Percentiles rank a stretch among this genome's conserved stretches.
These are phyloP conservation scores for Rhodotorula paludigena DNA, from an alignment of 768 basidiomycete genomes.

Conservation along the genomic window DNA sequence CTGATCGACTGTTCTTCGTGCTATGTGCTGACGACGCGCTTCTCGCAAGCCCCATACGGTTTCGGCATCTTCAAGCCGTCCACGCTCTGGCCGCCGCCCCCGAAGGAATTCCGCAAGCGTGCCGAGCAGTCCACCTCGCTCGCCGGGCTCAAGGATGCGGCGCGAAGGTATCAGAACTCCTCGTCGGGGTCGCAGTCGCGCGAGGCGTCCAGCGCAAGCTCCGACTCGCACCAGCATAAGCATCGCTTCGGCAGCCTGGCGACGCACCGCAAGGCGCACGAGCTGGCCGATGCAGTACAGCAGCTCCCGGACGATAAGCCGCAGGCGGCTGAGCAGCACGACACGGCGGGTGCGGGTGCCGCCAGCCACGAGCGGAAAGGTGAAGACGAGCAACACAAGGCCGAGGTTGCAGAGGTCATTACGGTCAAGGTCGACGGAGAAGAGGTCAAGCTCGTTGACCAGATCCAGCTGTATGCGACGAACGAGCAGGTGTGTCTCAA, in stretches of 20 bases:
- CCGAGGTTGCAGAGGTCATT: conserved; percentile 26
- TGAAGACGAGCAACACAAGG: conserved; percentile 14
- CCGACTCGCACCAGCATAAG: neutral
- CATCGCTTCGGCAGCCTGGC: conserved; percentile 9
- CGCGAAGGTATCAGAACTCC: conserved; percentile 2
- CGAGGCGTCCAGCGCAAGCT: neutral
- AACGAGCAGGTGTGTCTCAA: conserved; percentile 59
- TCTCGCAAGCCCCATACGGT: conserved; percentile 44
- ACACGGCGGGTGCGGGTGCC: neutral
- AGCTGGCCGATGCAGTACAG: conserved; percentile 20
- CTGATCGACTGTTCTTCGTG: neutral
- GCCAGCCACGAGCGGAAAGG: neutral
- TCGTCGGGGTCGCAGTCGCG: neutral
- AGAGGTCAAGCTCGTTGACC: conserved; percentile 45
- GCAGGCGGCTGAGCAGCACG: conserved; percentile 13
- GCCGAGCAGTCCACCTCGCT: conserved; percentile 27
- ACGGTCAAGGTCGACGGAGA: conserved; percentile 46
- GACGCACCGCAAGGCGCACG: conserved; percentile 22
- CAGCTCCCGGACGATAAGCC: conserved; percentile 9
- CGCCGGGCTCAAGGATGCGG: conserved; percentile 25
- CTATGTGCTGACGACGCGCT: neutral
- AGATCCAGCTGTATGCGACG: conserved; percentile 75
- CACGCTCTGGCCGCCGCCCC: conserved; percentile 49
- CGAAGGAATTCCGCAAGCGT: conserved; percentile 45
- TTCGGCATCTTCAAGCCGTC: conserved; percentile 49